Evolutionary conservation across 345 rosid species (phyloP), one percentile per base, ranked within the genome.

Genomic region (Hirschfeldia incana): DNA sequence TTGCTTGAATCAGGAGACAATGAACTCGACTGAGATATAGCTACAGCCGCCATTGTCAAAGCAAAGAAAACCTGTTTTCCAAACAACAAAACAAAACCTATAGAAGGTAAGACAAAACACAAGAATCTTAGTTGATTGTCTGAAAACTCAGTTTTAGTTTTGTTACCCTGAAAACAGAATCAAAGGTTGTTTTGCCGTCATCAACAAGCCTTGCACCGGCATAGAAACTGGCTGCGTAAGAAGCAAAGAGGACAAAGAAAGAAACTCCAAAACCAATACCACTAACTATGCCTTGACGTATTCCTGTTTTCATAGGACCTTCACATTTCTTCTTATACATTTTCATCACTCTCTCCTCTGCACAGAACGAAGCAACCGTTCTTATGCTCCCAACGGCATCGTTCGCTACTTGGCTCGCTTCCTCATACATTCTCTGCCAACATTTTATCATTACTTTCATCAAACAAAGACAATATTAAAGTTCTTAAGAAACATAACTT

Each of bases 321-420:
- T 90, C 97, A 17, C 97, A 92, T 85, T 90, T 94, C 77, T 74
- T 85, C 57, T 77, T 70, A 77, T 94, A 94, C 46, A 90, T 85
- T 34, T 90, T 77, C 93, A 92, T 90, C 76, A 92, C 89, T 76
- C 87, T 94, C 74, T 90, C 96, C 72, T 92, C 98, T 0, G 94
- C 94, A 73, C 97, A 92, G 81, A 88, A 94, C 2, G 97, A 94
- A 67, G 97, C 92, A 55, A 92, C 92, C 8, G 98, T 90, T 82
- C 98, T 85, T 67, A 94, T 92, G 67, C 96, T 90, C 64, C 96
- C 96, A 4, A 92, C 97, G 17, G 98, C 98, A 59, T 94, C 97
- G n/a, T 79, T 88, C 6, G 98, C 98, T 49, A 92, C 93, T 86
- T 90, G 94, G 78, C 97, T 92, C 6, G 97, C 97, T 79, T 94